Evolutionary conservation across 352 stramenopile genomes (phyloP), one percentile per base, ranked within the genome.

Genomic region (Globisporangium yorkense): DNA sequence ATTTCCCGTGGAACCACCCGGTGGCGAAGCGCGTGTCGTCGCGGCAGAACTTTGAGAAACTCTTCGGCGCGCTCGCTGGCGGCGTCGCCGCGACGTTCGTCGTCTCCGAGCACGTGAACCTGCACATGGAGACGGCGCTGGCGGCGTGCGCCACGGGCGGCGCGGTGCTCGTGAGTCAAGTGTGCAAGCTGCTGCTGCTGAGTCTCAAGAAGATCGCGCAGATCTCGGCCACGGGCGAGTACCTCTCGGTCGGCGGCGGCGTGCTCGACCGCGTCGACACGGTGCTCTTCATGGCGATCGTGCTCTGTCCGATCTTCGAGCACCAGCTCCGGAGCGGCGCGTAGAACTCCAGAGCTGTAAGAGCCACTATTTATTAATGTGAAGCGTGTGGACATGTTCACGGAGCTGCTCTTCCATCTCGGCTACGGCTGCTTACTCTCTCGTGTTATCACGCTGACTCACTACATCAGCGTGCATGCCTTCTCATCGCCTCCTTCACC

Each of bases 171-270:
- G 68, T 74, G 48, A 73, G 74, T 9, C 74, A 87, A n/a, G 35
- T 84, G 0, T 68, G 65, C 46, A 88, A 88, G 35, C 64, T 88
- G 37, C 75, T 83, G 54, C 68, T 88, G 3, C 51, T 81, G 16
- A 84, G 75, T 48, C 61, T 88, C 51, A 87, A 88, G 59, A 85
- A 86, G 51, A 60, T 88, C 8, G 74, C 74, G 52, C 74, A 76
- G 46, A 56, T 87, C 16, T 58, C 67, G 3, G 64, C 52, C 35
- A 84, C 78, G 0, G 74, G 74, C 13, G 57, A 66, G 12, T 87
- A 86, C 40, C 48, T 84, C 16, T 39, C 52, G 8, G 54, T 78
- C 35, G 75, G 78, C n/a, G 75, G 74, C 13, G 78, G 78, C 41
- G 62, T 84, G 4, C 65, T 88, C 16, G 78, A 87, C 45, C 74